Evolutionary conservation across 768 basidiomycete genomes (phyloP).

Genomic region (Panaeolus papilionaceus): DNA sequence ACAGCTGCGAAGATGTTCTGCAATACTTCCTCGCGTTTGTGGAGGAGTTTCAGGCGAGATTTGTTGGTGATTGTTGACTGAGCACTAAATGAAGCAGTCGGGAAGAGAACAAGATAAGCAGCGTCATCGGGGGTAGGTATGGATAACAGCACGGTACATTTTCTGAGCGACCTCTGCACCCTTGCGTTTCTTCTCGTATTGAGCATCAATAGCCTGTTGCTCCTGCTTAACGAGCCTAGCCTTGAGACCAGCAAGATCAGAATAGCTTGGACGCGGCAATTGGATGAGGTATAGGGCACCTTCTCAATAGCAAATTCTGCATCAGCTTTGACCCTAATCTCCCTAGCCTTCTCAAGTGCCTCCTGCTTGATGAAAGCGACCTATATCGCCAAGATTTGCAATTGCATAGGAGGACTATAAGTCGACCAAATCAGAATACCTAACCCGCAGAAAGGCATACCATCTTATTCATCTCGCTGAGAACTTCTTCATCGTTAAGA

Average conservation of each 20-base stretch:
- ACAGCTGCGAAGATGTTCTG: slow-evolving; percentile 87
- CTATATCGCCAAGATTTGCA: slow-evolving; percentile 44
- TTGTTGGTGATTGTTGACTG: slow-evolving; percentile 98
- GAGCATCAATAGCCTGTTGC: slow-evolving; percentile 91
- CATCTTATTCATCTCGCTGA: slow-evolving; percentile 99
- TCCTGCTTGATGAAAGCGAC: slow-evolving; percentile 99
- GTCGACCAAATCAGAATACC: background rate
- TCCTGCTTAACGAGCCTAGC: slow-evolving; percentile 98
- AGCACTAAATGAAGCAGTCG: slow-evolving; percentile 56
- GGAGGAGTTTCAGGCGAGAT: slow-evolving; percentile 88
- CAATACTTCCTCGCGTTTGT: slow-evolving; percentile 90
- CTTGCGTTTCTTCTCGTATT: slow-evolving; percentile 96
- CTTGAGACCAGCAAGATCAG: slow-evolving; percentile 45
- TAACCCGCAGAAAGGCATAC: slow-evolving; percentile 43
- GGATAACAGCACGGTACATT: slow-evolving; percentile 65
- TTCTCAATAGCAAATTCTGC: slow-evolving; percentile 99
- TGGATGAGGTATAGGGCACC: slow-evolving; percentile 43
- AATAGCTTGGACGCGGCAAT: background rate
- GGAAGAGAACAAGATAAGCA: background rate
- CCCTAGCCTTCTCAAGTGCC: slow-evolving; percentile 95
- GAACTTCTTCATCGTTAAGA: slow-evolving; percentile 93
- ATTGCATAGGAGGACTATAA: slow-evolving; percentile 6
- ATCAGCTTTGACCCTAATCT: slow-evolving; percentile 96
- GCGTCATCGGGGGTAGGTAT: slow-evolving; percentile 17
- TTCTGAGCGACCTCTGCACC: slow-evolving; percentile 93